These are phyloP conservation scores for Celoporthe dispersa DNA, from an alignment of 2,329 filamentous ascomycete species.

Conservation along the genomic window DNA sequence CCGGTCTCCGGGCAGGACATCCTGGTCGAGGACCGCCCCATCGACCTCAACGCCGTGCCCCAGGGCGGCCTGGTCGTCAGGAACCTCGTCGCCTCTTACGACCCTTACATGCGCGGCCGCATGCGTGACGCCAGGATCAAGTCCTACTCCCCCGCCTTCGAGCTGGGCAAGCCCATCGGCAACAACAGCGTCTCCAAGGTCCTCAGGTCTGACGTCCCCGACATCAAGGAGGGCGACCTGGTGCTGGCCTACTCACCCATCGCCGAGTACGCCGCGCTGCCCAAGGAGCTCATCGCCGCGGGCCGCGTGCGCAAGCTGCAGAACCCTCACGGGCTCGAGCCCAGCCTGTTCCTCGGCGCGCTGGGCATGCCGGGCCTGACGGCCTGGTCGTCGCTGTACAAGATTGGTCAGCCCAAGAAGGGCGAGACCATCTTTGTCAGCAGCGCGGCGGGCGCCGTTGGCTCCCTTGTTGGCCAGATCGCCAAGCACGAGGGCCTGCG, in stretches of 20 bases:
- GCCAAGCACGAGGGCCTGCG: conserved; percentile 79
- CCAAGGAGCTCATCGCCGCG: conserved; percentile 43
- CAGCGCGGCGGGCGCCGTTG: conserved; percentile 79
- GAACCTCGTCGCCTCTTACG: conserved; percentile 75
- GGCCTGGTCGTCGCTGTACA: conserved; percentile 63
- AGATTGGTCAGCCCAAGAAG: conserved; percentile 73
- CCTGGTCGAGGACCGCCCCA: conserved; percentile 65
- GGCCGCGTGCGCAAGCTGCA: conserved; percentile 59
- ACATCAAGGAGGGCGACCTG: conserved; percentile 70
- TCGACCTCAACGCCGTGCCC: conserved; percentile 68
- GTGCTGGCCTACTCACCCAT: conserved; percentile 61
- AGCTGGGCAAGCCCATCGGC: conserved; percentile 64
- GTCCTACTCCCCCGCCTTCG: conserved; percentile 70
- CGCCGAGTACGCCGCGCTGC: conserved; percentile 70
- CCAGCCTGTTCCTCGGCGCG: conserved; percentile 71
- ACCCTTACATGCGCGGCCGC: conserved; percentile 82
- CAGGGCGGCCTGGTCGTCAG: conserved; percentile 71
- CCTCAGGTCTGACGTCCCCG: conserved; percentile 64
- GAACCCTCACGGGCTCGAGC: conserved; percentile 71
- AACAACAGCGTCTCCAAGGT: conserved; percentile 71
- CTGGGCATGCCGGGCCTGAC: conserved; percentile 57
- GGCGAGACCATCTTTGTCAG: conserved; percentile 83
- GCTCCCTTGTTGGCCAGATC: conserved; percentile 81
- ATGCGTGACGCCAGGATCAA: conserved; percentile 70
- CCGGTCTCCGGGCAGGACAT: conserved; percentile 75